phyloP scores from a whole-genome alignment of 2,329 filamentous ascomycete genomes.

The Clarireedia hainanense region DNA sequence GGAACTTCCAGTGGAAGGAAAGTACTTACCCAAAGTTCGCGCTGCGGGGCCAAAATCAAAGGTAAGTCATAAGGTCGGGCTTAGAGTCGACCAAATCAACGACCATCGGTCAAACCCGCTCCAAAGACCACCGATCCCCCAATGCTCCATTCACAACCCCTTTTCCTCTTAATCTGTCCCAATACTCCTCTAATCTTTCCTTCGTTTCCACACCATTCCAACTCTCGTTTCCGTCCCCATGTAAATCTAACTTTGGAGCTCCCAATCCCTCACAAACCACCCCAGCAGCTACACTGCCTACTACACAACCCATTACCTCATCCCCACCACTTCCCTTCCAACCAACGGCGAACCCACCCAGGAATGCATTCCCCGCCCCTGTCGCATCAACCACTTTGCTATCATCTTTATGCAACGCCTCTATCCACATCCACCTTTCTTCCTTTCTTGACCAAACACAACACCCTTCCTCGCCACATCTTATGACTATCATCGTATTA shows the following conservation, averaged over 20 bases:
- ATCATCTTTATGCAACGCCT: not conserved
- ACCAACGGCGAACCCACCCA: not conserved
- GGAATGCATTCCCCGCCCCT: not conserved
- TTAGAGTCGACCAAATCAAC: too few species aligned
- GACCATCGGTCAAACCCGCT: too few species aligned
- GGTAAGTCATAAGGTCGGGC: too few species aligned
- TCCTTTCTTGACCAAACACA: not conserved
- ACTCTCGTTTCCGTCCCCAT: not conserved
- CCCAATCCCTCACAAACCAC: not conserved
- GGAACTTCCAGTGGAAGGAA: too few species aligned
- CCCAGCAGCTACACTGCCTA: not conserved
- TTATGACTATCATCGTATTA: not conserved
- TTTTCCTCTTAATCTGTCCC: not conserved
- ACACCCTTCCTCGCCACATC: not conserved
- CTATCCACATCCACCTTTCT: not conserved
- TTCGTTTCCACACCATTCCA: not conserved
- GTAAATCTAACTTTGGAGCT: not conserved
- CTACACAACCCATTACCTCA: not conserved
- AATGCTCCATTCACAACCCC: not conserved
- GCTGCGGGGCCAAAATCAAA: too few species aligned
- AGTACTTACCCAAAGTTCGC: too few species aligned
- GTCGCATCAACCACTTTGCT: not conserved
- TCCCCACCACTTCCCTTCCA: not conserved
- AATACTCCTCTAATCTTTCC: not conserved
- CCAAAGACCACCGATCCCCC: too few species aligned